Percentiles rank a stretch among this genome's conserved stretches.
These are phyloP conservation scores for Cupressus sempervirens DNA, from an alignment of 75 land plant species.

Conservation along the genomic window DNA sequence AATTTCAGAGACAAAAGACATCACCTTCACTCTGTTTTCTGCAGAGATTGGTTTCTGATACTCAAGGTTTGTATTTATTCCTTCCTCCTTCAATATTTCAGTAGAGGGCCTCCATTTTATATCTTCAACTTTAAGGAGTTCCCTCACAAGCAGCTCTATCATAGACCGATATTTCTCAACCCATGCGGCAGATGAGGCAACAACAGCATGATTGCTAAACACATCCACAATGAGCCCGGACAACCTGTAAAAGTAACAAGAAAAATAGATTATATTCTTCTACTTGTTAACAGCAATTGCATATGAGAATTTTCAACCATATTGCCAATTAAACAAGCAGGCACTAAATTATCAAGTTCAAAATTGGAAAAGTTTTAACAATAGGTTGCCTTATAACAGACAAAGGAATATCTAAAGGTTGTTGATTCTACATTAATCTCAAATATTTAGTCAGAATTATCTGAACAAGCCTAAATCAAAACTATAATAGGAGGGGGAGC, in stretches of 20 bases:
- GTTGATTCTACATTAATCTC: neutral
- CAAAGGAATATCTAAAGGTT: too few species aligned
- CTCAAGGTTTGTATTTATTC: slow-evolving; percentile 39
- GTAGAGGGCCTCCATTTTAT: slow-evolving; percentile 80
- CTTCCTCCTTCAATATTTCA: slow-evolving; percentile 94
- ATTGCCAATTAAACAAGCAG: neutral
- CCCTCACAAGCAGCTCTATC: slow-evolving; percentile 46
- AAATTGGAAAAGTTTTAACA: neutral
- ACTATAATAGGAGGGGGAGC: neutral
- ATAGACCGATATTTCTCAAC: slow-evolving; percentile 77
- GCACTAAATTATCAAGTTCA: neutral
- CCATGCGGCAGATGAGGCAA: slow-evolving; percentile 99
- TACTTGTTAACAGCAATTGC: neutral
- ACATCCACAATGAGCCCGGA: slow-evolving; percentile 93
- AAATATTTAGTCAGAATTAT: neutral
- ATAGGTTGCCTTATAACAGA: neutral
- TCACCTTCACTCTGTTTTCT: slow-evolving; percentile 39
- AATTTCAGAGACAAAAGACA: neutral
- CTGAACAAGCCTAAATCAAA: neutral
- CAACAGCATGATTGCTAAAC: slow-evolving; percentile 72
- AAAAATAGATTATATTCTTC: neutral
- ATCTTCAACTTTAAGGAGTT: slow-evolving; percentile 32
- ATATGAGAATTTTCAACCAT: neutral
- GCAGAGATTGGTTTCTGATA: slow-evolving; percentile 8
- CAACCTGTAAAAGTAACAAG: slow-evolving; percentile 44